Evolutionary conservation across 2,329 filamentous ascomycete species (phyloP), one percentile per base, ranked within the genome.

Genomic region (Mycogone perniciosa): DNA sequence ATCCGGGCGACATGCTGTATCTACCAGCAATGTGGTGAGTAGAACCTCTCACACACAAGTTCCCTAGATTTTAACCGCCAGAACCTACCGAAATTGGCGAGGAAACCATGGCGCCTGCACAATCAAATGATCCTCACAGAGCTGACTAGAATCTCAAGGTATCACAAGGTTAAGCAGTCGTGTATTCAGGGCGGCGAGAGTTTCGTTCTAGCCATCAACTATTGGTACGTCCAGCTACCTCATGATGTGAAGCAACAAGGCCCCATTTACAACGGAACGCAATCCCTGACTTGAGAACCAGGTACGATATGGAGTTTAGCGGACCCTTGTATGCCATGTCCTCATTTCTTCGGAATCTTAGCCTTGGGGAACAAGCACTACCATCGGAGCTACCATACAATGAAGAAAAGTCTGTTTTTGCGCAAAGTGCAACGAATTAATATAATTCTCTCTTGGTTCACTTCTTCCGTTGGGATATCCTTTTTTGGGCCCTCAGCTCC

Each of bases 401-500:
- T 51, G 29, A 31, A 42, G 39, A 13, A 27, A 20, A 38, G 20
- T 39, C 31, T 51, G 13, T 37, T 5, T 29, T 37, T 31, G 20
- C 31, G 26, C 35, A 33, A 11, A 35, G 33, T 35, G 2, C 33
- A 35, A 31, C 29, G 26, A 43, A 31, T 29, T 34, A 29, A 44
- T 31, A 48, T 45, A 43, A 30, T 44, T 35, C 8, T n/a, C 31
- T 26, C 33, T n/a, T 20, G 20, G 20, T 41, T 38, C 70, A 68
- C 66, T 81, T 81, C 74, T 81, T 85, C 72, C 84, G 88, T 76
- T 95, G 90, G 29, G 73, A 65, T 53, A 78, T 65, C 62, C 91
- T 81, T 82, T 96, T 96, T 70, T 92, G 79, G 2, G 87, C 90
- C 66, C 90, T 76, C 49, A 93, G 79, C 75, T 97, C 93, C 84